Evolutionary conservation across 257 asterid genomes (phyloP), one percentile per base, ranked within the genome.

Genomic region (Mitragyna speciosa): DNA sequence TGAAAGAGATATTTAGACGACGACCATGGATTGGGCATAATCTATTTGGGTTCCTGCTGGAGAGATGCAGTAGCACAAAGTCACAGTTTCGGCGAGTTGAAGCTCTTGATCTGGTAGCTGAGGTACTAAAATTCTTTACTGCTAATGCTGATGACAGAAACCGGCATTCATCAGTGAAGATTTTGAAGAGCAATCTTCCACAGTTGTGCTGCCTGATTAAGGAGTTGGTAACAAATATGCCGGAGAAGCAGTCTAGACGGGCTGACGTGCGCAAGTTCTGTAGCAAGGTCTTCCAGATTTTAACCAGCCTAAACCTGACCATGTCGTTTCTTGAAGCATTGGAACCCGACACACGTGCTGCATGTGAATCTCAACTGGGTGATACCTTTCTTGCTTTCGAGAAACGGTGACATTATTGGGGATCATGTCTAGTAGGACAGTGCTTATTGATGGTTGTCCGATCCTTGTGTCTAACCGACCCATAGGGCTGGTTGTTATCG

Each of bases 241-340:
- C 98, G 0, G 96, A 91, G 12, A 96, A 94, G 89, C 94, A 88
- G 78, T 75, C 98, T 2, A 87, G 97, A 86, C 82, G 95, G 30
- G 97, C 92, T 14, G 97, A 90, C 47, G 97, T 96, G 66, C 95
- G 96, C 0, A 96, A 89, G 76, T 96, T 94, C 82, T 94, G 97
- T 67, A 80, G 91, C 74, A 94, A 89, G 85, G 87, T 94, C 33
- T 88, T 94, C 80, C 97, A 89, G 85, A 87, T 89, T 22, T 26
- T 96, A 24, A 88, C 82, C 0, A 81, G 72, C 47, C 87, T 39
- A 74, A 71, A 90, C 39, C 81, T 90, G 83, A 41, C 71, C 17
- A 39, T 82, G 5, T 74, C 80, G 31, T 92, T 94, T 80, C 89
- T 92, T 19, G 82, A 87, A 78, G 82, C 87, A 39, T 80, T 96